Evolutionary conservation across 148 eudicot genomes (phyloP), one percentile per base, ranked within the genome.

Genomic region (Bassia scoparia): DNA sequence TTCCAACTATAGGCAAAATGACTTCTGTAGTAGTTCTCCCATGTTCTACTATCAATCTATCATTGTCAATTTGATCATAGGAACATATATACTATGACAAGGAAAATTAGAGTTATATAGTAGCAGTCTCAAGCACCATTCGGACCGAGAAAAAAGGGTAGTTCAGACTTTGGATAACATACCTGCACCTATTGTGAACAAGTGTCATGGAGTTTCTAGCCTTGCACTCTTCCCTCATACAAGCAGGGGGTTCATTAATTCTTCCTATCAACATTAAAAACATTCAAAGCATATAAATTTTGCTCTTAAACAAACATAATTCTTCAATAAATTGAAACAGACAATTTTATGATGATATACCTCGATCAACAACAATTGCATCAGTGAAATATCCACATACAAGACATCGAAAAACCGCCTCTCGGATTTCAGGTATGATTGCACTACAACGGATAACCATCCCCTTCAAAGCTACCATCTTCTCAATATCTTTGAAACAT

Each of bases 121-220:
- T 49, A 29, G 24, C 20, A 63, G 27, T 24, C 35, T 30, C 24
- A 52, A 61, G 10, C 61, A 73, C 68, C 44, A 46, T 23, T 16
- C 44, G 23, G 24, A 61, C 7, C 26, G 48, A 21, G 16, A 26
- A 0, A 3, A 18, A 35, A 33, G 10, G 27, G 3, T 10, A 38
- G 66, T 34, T 49, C 2, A 30, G 24, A 54, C n/a, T n/a, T n/a
- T n/a, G n/a, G n/a, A n/a, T 15, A 6, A 50, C 34, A 50, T 83
- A 95, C 98, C 97, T 89, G 98, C 98, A 95, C 70, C 98, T 80
- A 78, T 89, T 95, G 76, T 95, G 98, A 74, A 91, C 92, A 59
- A 95, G 85, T 63, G 98, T 76, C 97, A 91, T 89, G 30, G 98
- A 88, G 83, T 89, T 89, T 80, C 79, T 88, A 33, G 93, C 85